phyloP scores from a whole-genome alignment of 441 rosid genomes.

The Eruca vesicaria region DNA sequence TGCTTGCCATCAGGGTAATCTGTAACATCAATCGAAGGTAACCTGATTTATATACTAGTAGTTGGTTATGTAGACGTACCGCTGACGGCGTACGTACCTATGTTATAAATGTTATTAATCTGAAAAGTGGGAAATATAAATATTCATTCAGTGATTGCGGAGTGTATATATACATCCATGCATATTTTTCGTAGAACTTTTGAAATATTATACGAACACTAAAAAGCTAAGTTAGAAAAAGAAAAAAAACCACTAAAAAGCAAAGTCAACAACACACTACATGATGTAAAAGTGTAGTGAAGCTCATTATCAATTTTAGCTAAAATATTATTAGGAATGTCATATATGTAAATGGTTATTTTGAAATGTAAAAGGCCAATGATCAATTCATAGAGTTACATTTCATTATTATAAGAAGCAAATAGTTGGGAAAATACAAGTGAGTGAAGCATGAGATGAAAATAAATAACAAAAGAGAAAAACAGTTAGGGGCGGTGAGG shows the following conservation, averaged over 20 bases:
- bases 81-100: slow-evolving; percentile 7
- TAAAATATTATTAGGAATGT: not conserved
- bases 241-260: too few species aligned
- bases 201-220: not conserved
- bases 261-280: not conserved
- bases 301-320: not conserved
- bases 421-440: slow-evolving; percentile 16
- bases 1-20: not conserved
- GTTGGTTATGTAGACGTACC: not conserved
- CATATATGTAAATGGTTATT: not conserved
- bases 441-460: slow-evolving; percentile 31
- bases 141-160: not conserved
- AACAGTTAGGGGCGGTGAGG: slow-evolving; percentile 35
- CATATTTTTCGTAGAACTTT: not conserved
- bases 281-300: not conserved
- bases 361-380: not conserved
- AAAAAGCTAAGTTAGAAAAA: too few species aligned
- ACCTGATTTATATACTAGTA: not conserved
- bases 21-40: not conserved
- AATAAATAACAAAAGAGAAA: slow-evolving; percentile 19
- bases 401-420: not conserved
- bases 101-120: slow-evolving; percentile 9
- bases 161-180: not conserved
- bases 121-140: slow-evolving; percentile 4
- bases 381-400: not conserved